Evolutionary conservation across 83 land plant genomes (phyloP).

Genomic region (Diphasiastrum complanatum): DNA sequence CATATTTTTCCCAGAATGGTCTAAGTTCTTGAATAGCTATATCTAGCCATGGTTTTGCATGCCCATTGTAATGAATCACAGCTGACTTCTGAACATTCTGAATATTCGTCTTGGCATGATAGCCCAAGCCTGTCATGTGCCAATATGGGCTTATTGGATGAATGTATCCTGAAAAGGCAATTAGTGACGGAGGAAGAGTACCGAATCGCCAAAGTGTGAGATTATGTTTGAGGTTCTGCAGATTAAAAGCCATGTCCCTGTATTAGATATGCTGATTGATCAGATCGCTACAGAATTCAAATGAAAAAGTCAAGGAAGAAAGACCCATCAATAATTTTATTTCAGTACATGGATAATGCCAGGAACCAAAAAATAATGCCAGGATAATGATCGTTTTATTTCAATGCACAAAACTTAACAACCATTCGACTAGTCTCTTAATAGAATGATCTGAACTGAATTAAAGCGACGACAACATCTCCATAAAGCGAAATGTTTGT

Average conservation of each 20-base stretch:
- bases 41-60: slow-evolving; percentile 88
- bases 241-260: no score
- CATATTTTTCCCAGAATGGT: slow-evolving; percentile 80
- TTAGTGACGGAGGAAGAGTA: slow-evolving; percentile 84
- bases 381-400: no score
- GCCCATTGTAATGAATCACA: slow-evolving; percentile 91
- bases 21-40: slow-evolving; percentile 74
- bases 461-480: neutral
- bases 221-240: slow-evolving; percentile 74
- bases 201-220: slow-evolving; percentile 83
- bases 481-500: neutral
- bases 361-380: no score
- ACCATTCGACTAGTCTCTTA: neutral
- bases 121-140: slow-evolving; percentile 93
- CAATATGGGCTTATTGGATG: slow-evolving; percentile 76
- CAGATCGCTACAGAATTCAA: no score
- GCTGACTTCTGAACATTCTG: slow-evolving; percentile 52
- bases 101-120: slow-evolving; percentile 54
- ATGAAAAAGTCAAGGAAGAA: no score
- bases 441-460: neutral
- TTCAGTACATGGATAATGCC: no score
- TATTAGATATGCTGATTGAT: no score
- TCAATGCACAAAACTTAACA: neutral
- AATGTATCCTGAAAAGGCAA: slow-evolving; percentile 78
- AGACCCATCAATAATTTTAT: no score